Evolutionary conservation across 768 basidiomycete genomes (phyloP).

Genomic region (Boletus patriciae): DNA sequence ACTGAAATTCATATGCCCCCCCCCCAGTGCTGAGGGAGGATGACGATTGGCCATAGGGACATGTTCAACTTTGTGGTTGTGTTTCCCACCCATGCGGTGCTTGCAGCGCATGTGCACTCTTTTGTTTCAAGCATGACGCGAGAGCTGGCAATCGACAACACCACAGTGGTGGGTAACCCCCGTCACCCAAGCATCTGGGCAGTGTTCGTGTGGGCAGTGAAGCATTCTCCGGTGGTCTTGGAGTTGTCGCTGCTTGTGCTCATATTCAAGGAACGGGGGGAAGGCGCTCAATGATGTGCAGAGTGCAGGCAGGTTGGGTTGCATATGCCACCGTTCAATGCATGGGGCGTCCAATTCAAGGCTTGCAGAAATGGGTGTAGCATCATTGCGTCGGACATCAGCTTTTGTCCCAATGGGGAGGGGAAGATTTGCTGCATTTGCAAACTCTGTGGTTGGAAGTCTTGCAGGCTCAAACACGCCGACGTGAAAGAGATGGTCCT

Average conservation of each 20-base stretch:
- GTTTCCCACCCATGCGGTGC: neutral
- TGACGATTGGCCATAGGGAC: too few relatives aligned
- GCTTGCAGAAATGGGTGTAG: neutral
- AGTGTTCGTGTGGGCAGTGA: neutral
- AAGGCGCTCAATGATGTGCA: neutral
- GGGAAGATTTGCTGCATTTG: neutral
- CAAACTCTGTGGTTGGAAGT: neutral
- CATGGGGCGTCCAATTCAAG: neutral
- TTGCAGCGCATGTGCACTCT: neutral
- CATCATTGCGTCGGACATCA: neutral
- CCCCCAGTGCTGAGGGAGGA: too few relatives aligned
- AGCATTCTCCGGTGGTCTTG: neutral
- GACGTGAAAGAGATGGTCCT: neutral
- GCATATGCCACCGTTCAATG: neutral
- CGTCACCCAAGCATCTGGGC: neutral
- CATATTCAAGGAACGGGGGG: neutral
- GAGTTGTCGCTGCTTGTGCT: neutral
- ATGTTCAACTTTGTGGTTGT: neutral
- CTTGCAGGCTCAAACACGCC: neutral
- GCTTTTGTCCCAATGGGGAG: neutral
- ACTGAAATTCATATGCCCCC: too few relatives aligned
- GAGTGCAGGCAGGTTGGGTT: neutral
- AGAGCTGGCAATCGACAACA: neutral
- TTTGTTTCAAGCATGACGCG: neutral
- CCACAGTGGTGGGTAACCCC: too few relatives aligned